phyloP scores from a whole-genome alignment of 192 early-diverging fungal genomes.

The Dissophora globulifera region DNA sequence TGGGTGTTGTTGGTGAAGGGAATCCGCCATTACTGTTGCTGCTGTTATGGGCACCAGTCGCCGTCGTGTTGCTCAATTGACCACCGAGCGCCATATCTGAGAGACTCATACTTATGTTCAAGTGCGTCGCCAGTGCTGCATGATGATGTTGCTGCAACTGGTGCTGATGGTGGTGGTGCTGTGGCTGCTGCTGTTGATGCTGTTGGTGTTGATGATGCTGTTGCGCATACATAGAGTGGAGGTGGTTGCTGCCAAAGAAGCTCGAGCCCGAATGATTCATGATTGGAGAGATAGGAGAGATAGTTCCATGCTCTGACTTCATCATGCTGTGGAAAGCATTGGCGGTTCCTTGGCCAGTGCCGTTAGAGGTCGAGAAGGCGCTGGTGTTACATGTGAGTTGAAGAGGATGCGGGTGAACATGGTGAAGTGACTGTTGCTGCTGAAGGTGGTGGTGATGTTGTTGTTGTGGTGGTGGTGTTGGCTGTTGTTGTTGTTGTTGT shows the following conservation, averaged over 20 bases:
- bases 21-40: neutral
- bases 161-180: constrained; percentile 23
- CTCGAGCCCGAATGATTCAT: constrained; percentile 27
- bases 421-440: constrained; percentile 7
- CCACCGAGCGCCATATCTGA: constrained; percentile 27
- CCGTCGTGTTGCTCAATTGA: constrained; percentile 3
- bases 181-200: constrained; percentile 12
- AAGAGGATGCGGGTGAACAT: constrained; percentile 16
- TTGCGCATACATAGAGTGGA: constrained; percentile 13
- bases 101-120: constrained; percentile 42
- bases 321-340: neutral
- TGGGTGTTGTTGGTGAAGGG: constrained; percentile 5
- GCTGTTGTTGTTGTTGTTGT: constrained; percentile 31
- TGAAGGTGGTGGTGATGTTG: constrained; percentile 15
- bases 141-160: constrained; percentile 34
- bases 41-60: neutral
- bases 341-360: too few relatives aligned
- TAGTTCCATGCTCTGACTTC: constrained; percentile 20
- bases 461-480: constrained; percentile 5
- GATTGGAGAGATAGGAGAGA: constrained; percentile 46
- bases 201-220: constrained; percentile 6
- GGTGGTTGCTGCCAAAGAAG: constrained; percentile 35
- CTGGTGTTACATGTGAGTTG: constrained; percentile 45
- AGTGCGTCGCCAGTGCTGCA: constrained; percentile 19
- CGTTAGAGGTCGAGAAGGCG: constrained; percentile 10